Base-by-base conservation (phyloP, 2,329 filamentous ascomycete species). In the Fusarium sp. region DNA sequence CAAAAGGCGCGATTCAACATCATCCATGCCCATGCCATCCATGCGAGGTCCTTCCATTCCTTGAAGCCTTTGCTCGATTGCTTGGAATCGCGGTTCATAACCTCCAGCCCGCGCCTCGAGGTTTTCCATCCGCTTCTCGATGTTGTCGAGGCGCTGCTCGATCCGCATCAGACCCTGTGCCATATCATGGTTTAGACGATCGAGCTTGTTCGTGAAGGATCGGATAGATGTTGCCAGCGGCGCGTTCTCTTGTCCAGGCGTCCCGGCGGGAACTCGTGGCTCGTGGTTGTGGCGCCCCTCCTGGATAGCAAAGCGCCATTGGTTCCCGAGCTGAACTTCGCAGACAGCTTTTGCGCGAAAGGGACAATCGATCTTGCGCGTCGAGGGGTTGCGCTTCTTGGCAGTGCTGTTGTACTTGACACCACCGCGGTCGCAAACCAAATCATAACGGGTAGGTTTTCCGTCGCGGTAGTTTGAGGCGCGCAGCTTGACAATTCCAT, bases 391-490 rank as follows among this genome's bases (percentile, higher is more conserved):
- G 53, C 84, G 82, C 76, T 87, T 87, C 78, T 87, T 87, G 8
- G 84, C 84, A 2, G 84, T 87, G 73, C 84, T 87, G 75, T 78
- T 85, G 74, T 87, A 87, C 73, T 87, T 87, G 70, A 87, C 84
- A 57, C 84, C 84, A 49, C 84, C 84, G 36, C 84, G 83, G 63
- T 87, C 84, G 73, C 84, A 87, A 31, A 87, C 84, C 10, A 87
- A 77, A 61, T 87, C 84, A 73, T 86, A 87, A 14, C 84, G 81
- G 17, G 84, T 87, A 1, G 84, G 84, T 66, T 86, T 86, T 57
- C 83, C 82, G 49, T 87, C 84, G 39, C 84, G 84, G 65, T 87
- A 87, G 73, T 87, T 87, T 67, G 84, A 86, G 6, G 84, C 84
- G 32, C 84, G 81, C 10, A 87, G 77, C 75, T 87, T 87, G 63